These are phyloP conservation scores for Carpinus fangiana DNA, from an alignment of 306 rosid genomes.

Conservation along the genomic window DNA sequence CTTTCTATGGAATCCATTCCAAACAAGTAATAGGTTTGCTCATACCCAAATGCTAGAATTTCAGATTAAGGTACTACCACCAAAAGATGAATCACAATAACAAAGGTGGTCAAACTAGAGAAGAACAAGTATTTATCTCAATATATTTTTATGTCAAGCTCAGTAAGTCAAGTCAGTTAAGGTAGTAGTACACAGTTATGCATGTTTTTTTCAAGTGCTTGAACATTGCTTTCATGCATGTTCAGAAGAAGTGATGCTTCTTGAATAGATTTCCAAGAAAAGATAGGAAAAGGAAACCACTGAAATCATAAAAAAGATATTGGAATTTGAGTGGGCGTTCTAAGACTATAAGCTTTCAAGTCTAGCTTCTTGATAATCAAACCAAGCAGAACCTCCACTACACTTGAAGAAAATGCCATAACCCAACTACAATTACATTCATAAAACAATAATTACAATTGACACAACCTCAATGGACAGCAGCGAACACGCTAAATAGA, in stretches of 20 bases:
- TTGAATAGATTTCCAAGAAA: not conserved
- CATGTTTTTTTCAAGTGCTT: not conserved
- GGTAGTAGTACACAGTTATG: not conserved
- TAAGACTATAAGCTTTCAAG: not conserved
- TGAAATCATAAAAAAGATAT: not conserved
- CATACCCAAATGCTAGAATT: no score
- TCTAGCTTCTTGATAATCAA: not conserved
- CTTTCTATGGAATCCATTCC: no score
- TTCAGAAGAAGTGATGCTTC: not conserved
- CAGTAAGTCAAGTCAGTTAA: not conserved
- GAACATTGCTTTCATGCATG: not conserved
- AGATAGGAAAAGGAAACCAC: not conserved
- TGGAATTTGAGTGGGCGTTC: not conserved
- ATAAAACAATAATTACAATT: slow-evolving; percentile 32
- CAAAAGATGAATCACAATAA: no score
- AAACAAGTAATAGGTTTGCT: no score
- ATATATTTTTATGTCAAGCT: not conserved
- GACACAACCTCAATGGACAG: slow-evolving; percentile 5
- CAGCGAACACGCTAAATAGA: slow-evolving; percentile 12
- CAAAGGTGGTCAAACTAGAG: no score
- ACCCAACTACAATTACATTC: slow-evolving; percentile 25
- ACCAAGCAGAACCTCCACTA: not conserved
- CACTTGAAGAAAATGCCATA: not conserved
- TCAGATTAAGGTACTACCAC: no score
- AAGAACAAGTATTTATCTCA: no score